phyloP scores from a whole-genome alignment of 495 filamentous ascomycete species.

The Neurospora sp. region DNA sequence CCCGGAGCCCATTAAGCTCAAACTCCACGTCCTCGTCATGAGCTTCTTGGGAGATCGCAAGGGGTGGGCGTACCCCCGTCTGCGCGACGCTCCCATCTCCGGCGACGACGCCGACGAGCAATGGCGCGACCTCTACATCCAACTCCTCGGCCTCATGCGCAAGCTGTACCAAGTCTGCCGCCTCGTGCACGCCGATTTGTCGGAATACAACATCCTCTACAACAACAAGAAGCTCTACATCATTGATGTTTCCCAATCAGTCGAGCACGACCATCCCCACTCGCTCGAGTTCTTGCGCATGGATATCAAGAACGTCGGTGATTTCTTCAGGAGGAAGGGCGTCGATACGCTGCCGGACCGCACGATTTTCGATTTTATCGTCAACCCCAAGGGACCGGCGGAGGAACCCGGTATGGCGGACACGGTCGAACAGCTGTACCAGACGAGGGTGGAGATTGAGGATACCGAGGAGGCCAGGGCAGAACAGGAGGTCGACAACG shows the following conservation, averaged over 20 bases:
- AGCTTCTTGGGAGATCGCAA: constrained; percentile 78
- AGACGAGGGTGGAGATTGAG: constrained; percentile 15
- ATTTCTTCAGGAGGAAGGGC: constrained; percentile 80
- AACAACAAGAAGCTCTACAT: constrained; percentile 74
- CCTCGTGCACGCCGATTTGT: constrained; percentile 91
- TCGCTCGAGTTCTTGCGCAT: constrained; percentile 87
- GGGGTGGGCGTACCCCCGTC: constrained; percentile 73
- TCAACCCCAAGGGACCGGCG: constrained; percentile 39
- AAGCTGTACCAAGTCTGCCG: constrained; percentile 81
- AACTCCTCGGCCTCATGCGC: constrained; percentile 80
- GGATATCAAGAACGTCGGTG: constrained; percentile 92
- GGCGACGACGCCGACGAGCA: constrained; percentile 54
- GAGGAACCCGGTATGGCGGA: constrained; percentile 35
- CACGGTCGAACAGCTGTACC: constrained; percentile 38
- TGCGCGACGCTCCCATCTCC: constrained; percentile 42
- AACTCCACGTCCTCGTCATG: constrained; percentile 89
- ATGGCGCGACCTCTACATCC: constrained; percentile 69
- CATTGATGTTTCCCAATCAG: constrained; percentile 94
- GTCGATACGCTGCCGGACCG: constrained; percentile 69
- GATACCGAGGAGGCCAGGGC: constrained; percentile 37
- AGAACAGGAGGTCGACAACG: constrained; percentile 60
- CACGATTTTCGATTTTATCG: constrained; percentile 70
- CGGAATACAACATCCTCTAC: constrained; percentile 94
- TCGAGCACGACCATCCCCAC: constrained; percentile 90
- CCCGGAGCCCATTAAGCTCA: constrained; percentile 79